phyloP scores from a whole-genome alignment of 176 grass and related monocot species.

The Miscanthus lutarioriparius region DNA sequence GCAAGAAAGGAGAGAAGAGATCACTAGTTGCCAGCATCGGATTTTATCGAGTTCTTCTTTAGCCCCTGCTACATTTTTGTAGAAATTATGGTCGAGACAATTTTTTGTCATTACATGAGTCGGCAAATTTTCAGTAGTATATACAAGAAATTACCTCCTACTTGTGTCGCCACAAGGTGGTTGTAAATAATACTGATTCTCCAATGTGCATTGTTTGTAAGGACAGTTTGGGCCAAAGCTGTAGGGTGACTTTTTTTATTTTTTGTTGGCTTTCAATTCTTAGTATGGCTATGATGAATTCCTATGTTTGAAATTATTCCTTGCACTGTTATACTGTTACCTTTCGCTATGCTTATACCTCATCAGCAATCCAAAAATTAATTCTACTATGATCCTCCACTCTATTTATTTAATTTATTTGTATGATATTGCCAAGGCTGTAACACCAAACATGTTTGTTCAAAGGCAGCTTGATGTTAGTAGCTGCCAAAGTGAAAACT shows the following conservation, averaged over 20 bases:
- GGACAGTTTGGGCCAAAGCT: not conserved
- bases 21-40: too few relatives aligned
- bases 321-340: not conserved
- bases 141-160: not conserved
- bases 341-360: not conserved
- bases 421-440: not conserved
- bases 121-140: not conserved
- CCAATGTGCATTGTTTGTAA: not conserved
- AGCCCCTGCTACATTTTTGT: too few relatives aligned
- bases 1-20: too few relatives aligned
- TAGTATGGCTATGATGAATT: not conserved
- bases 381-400: not conserved
- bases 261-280: not conserved
- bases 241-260: too few relatives aligned
- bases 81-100: too few relatives aligned
- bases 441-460: not conserved
- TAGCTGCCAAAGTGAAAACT: not conserved
- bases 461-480: not conserved
- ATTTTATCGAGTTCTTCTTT: too few relatives aligned
- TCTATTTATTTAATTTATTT: not conserved
- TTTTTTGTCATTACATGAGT: too few relatives aligned
- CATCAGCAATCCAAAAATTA: not conserved
- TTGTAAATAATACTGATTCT: not conserved
- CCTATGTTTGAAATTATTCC: not conserved
- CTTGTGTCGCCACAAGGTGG: not conserved